Evolutionary conservation across 2,329 filamentous ascomycete genomes (phyloP), one percentile per base, ranked within the genome.

Genomic region (Alternaria brassicae): DNA sequence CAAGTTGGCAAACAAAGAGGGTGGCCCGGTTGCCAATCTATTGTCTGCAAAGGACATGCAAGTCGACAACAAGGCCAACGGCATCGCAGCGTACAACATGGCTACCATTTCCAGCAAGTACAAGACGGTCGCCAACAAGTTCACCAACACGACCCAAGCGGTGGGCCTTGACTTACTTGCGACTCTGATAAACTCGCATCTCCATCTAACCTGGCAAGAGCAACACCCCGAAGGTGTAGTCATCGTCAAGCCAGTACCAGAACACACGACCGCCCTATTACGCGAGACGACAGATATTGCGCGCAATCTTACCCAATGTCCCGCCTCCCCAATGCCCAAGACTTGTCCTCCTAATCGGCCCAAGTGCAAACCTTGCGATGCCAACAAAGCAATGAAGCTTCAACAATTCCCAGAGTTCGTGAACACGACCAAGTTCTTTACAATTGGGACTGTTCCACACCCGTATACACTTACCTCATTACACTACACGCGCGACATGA

Each of bases 371-470:
- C 88, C 89, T 4, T 98, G 94, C 77, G 68, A 75, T 51, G 82
- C 87, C 23, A 84, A 85, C 8, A 84, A 85, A 30, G 84, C 86
- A 0, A 84, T 92, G 78, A 86, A 85, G 51, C 85, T 96, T 66
- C 82, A 83, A n/a, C 89, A 88, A 0, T 86, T 88, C 3, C 79
- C 85, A 3, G 80, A 84, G 17, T 95, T 92, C 77, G 85, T 85
- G 55, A 97, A 97, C 77, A 85, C 84, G 4, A 88, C 89, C 13
- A 83, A 82, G 1, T 74, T 90, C 15, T 98, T 93, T 80, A 92
- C 90, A 3, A 91, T 99, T 63, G 93, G 90, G 59, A 91, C 89
- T 0, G 89, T 98, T 12, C 94, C 94, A 0, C 95, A 99, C 75
- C 95, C 95, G 0, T 96, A 93, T 81, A 97, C 93, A 1, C 83